phyloP scores from a whole-genome alignment of 2,329 filamentous ascomycete genomes.

The Plectosphaerella plurivora region DNA sequence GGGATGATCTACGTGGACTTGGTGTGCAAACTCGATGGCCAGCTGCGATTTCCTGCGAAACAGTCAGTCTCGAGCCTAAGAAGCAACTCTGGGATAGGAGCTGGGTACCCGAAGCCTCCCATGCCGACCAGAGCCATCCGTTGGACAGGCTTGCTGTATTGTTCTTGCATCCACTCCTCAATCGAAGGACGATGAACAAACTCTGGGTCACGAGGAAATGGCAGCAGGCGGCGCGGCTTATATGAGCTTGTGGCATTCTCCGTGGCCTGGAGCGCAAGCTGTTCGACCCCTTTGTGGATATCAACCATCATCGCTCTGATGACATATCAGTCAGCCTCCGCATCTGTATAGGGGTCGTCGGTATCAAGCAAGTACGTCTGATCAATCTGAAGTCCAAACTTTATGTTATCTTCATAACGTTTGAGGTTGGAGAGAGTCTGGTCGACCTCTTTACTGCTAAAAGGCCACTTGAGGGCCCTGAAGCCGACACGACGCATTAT shows the following conservation, averaged over 20 bases:
- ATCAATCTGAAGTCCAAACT: constrained; percentile 24
- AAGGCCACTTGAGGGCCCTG: constrained; percentile 32
- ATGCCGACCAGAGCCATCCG: constrained; percentile 10
- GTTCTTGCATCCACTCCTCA: constrained; percentile 5
- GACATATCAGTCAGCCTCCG: neutral
- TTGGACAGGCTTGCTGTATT: neutral
- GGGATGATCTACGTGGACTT: neutral
- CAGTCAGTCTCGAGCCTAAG: neutral
- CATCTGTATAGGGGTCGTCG: neutral
- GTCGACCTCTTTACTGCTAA: constrained; percentile 28
- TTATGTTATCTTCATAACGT: constrained; percentile 20
- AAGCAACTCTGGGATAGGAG: neutral
- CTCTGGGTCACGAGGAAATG: constrained; percentile 10
- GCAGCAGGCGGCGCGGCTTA: constrained; percentile 6
- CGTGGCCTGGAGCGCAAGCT: neutral
- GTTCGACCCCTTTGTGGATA: neutral
- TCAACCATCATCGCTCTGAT: neutral
- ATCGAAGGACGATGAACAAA: constrained; percentile 9
- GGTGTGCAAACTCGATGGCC: constrained; percentile 12
- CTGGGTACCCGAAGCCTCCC: constrained; percentile 11
- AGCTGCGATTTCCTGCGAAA: constrained; percentile 12
- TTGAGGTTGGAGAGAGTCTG: constrained; percentile 18
- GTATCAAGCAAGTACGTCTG: constrained; percentile 20
- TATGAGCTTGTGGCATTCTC: constrained; percentile 1
- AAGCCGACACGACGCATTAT: constrained; percentile 24